phyloP scores from a whole-genome alignment of 2,329 filamentous ascomycete genomes.

The Zymoseptoria ardabiliae region DNA sequence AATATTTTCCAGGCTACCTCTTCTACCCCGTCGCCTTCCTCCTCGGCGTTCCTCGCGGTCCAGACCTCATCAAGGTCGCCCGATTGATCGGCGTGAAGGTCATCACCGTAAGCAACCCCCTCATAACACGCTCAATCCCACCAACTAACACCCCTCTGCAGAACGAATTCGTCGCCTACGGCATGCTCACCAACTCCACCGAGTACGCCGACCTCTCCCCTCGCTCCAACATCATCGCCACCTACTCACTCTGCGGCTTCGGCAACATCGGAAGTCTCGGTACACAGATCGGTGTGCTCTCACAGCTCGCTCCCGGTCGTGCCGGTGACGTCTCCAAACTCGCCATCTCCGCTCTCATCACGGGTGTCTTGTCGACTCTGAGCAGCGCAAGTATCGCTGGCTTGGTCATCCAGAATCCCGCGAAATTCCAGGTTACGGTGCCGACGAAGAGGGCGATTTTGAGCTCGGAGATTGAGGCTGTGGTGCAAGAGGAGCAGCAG shows the following conservation, averaged over 20 bases:
- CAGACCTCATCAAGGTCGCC: constrained; percentile 60
- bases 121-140: neutral
- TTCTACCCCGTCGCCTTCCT: constrained; percentile 74
- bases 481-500: neutral
- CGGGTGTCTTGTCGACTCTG: constrained; percentile 71
- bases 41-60: constrained; percentile 62
- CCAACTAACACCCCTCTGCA: constrained; percentile 18
- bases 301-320: constrained; percentile 68
- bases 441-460: neutral
- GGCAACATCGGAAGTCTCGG: constrained; percentile 83
- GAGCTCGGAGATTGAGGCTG: neutral
- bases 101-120: constrained; percentile 51
- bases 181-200: constrained; percentile 44
- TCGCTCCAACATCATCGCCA: constrained; percentile 73
- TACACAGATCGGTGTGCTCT: constrained; percentile 81
- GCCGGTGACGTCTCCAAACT: constrained; percentile 68
- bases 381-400: constrained; percentile 72
- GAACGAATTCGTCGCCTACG: constrained; percentile 76
- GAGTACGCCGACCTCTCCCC: constrained; percentile 54
- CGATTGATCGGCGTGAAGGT: constrained; percentile 79
- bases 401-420: constrained; percentile 57
- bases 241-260: constrained; percentile 68
- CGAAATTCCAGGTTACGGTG: constrained; percentile 10
- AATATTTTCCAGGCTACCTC: constrained; percentile 49
- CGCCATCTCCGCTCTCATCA: constrained; percentile 68